These are phyloP conservation scores for Globisporangium echinulatum DNA, from an alignment of 352 stramenopile species.

Conservation along the genomic window DNA sequence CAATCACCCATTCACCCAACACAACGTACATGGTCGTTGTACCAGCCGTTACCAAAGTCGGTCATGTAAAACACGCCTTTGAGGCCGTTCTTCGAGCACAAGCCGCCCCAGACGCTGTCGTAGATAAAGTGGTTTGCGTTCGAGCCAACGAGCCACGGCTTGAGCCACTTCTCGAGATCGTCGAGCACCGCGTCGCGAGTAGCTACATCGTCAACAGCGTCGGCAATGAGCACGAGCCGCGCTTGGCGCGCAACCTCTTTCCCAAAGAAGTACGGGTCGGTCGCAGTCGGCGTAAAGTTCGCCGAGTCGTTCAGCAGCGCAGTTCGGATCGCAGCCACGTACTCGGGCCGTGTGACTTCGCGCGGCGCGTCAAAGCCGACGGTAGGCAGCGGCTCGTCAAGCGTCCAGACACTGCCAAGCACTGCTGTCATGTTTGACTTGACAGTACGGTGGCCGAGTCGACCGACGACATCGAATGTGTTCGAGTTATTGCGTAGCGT, in stretches of 20 bases:
- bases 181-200: slow-evolving; percentile 53
- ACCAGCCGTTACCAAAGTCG: slow-evolving; percentile 92
- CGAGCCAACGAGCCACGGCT: slow-evolving; percentile 68
- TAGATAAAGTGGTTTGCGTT: slow-evolving; percentile 89
- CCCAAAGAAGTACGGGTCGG: slow-evolving; percentile 83
- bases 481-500: slow-evolving; percentile 27
- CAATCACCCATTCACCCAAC: not conserved
- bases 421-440: slow-evolving; percentile 82
- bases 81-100: slow-evolving; percentile 90
- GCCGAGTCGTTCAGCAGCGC: slow-evolving; percentile 51
- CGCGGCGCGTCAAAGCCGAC: slow-evolving; percentile 38
- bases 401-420: slow-evolving; percentile 48
- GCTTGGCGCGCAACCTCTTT: slow-evolving; percentile 81
- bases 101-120: slow-evolving; percentile 88
- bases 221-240: slow-evolving; percentile 73
- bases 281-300: slow-evolving; percentile 51
- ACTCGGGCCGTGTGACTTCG: slow-evolving; percentile 22
- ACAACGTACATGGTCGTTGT: slow-evolving; percentile 82
- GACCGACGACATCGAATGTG: slow-evolving; percentile 34
- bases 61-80: slow-evolving; percentile 85
- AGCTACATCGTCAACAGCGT: slow-evolving; percentile 46
- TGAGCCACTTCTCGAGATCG: slow-evolving; percentile 60
- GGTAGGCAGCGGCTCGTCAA: slow-evolving; percentile 49
- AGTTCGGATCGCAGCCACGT: slow-evolving; percentile 41
- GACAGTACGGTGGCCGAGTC: slow-evolving; percentile 58